Conservation (phyloP, 345 rosid genomes). For the Euphorbia pulcherrima region DNA sequence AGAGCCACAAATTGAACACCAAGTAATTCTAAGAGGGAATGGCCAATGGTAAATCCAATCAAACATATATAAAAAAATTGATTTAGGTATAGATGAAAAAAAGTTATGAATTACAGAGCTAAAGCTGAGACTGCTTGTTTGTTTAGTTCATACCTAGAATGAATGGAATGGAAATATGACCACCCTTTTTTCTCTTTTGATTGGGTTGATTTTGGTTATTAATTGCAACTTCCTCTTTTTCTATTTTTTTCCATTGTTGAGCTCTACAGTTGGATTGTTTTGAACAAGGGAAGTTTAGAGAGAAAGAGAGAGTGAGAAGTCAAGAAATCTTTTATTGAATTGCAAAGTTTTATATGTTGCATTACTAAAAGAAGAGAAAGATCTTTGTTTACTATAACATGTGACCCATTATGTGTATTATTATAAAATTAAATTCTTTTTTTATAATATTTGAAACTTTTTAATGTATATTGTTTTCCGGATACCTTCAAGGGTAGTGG, state of each 20-base stretch:
- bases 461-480: no score
- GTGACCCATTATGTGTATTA: neutral
- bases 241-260: constrained; percentile 36
- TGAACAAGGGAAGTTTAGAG: no score
- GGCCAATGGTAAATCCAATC: no score
- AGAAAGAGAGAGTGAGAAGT: neutral
- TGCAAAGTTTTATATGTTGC: neutral
- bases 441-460: no score
- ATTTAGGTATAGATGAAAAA: no score
- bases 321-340: neutral
- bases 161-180: constrained; percentile 45
- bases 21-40: no score
- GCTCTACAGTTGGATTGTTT: neutral
- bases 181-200: constrained; percentile 35
- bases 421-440: no score
- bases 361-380: neutral
- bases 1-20: no score
- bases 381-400: neutral
- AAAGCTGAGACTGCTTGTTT: constrained; percentile 22
- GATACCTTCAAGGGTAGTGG: no score
- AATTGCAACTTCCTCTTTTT: constrained; percentile 22
- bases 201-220: constrained; percentile 12
- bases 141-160: constrained; percentile 44
- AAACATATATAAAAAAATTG: no score
- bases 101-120: no score